Evolutionary conservation across 2,329 filamentous ascomycete genomes (phyloP).

Genomic region (Trichoderma sp.): DNA sequence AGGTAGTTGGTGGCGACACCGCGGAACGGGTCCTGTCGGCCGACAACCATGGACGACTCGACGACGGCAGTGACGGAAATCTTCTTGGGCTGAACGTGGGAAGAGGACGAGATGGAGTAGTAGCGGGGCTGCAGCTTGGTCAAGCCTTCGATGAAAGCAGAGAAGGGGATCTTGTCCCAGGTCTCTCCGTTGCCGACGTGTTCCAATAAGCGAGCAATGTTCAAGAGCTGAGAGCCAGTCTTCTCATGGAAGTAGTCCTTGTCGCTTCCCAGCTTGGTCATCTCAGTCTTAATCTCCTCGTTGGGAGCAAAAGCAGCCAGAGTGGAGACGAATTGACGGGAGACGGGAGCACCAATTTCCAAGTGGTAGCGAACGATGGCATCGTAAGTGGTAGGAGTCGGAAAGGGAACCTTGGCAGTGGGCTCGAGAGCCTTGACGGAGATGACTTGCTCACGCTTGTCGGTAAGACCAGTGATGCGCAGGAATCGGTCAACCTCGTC

Average conservation of each 20-base stretch:
- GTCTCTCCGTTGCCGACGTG: slow-evolving; percentile 69
- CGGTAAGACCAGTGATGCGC: slow-evolving; percentile 70
- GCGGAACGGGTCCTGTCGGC: slow-evolving; percentile 77
- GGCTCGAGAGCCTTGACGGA: slow-evolving; percentile 88
- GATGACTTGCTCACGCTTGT: slow-evolving; percentile 81
- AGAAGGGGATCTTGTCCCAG: slow-evolving; percentile 89
- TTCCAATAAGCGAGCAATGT: slow-evolving; percentile 83
- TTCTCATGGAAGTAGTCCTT: slow-evolving; percentile 94
- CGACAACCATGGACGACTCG: slow-evolving; percentile 76
- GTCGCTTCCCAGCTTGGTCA: slow-evolving; percentile 85
- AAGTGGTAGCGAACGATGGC: slow-evolving; percentile 92
- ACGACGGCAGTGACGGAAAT: slow-evolving; percentile 95
- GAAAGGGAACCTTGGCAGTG: slow-evolving; percentile 96
- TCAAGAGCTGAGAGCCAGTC: slow-evolving; percentile 78
- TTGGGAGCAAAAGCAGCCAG: slow-evolving; percentile 87
- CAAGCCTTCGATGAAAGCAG: slow-evolving; percentile 88
- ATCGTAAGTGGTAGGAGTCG: slow-evolving; percentile 94
- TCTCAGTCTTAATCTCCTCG: slow-evolving; percentile 81
- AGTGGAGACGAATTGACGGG: slow-evolving; percentile 88
- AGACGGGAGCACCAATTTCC: slow-evolving; percentile 93
- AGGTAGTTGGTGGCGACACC: slow-evolving; percentile 98
- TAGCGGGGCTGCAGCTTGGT: slow-evolving; percentile 96
- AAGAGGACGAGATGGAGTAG: slow-evolving; percentile 99
- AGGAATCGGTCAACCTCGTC: slow-evolving; percentile 90
- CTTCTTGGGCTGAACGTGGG: slow-evolving; percentile 88